Base-by-base conservation (phyloP, 306 rosid species). In the Biancaea sappan region DNA sequence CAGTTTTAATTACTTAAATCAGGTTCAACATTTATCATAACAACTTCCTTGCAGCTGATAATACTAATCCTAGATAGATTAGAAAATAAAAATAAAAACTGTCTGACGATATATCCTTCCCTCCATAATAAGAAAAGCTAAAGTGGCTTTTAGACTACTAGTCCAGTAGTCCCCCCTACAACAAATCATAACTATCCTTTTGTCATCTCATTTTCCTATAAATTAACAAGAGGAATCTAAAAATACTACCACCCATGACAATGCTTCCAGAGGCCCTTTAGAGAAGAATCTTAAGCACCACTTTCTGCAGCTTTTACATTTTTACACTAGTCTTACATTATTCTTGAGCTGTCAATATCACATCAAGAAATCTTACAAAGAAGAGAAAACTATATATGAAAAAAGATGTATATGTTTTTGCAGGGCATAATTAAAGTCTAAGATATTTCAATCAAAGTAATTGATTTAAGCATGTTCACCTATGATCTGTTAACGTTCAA, bases 401-500 rank as follows among this genome's bases (percentile, higher is more conserved):
- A 34, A 32, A 6, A n/a, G 43, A 60, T 32, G 34, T n/a, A n/a
- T n/a, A n/a, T n/a, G n/a, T n/a, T n/a, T 9, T 70, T 7, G 12
- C 26, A 26, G 24, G 22, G 21, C 25, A 31, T n/a, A 54, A 71
- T 18, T 40, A 25, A 37, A 58, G 54, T 47, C 35, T 15, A 67
- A 13, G 50, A 44, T 44, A 44, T 66, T 41, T 48, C 22, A 4
- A 44, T 43, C 43, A 54, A 32, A 28, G 44, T 7, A 48, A 74
- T 32, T 37, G 28, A 54, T 28, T n/a, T 6, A 68, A 52, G 64
- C 22, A 32, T 57, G 48, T 28, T 50, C 44, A 47, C 28, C 6
- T 2, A 68, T 40, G 62, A 53, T 66, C 50, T 65, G 10, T 5
- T 29, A 68, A 75, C 69, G 70, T 74, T 56, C n/a, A 34, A 78